These are phyloP conservation scores for Bonia amplexicaulis DNA, from an alignment of 176 grass and related monocot genomes.

Conservation along the genomic window DNA sequence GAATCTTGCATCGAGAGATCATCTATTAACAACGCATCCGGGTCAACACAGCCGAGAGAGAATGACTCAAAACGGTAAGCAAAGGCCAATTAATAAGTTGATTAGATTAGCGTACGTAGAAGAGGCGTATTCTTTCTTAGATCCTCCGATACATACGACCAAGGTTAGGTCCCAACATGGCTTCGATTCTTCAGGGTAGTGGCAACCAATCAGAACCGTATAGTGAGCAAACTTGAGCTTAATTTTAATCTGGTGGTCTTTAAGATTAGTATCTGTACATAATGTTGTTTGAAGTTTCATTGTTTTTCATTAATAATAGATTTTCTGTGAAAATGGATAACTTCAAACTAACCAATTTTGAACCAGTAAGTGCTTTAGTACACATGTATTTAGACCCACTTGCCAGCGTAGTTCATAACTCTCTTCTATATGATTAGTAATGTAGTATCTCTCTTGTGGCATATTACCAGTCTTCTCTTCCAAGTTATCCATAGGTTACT, in stretches of 20 bases:
- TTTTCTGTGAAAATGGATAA: too few species aligned
- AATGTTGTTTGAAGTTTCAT: background rate
- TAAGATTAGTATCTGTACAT: background rate
- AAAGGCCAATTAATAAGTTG: conserved; percentile 8
- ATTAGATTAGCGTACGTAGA: conserved; percentile 12
- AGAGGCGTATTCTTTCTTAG: conserved; percentile 32
- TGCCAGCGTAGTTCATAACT: too few species aligned
- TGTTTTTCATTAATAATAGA: too few species aligned
- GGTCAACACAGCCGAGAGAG: conserved; percentile 12
- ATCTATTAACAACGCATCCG: conserved; percentile 8
- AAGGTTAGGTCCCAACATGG: conserved; percentile 13
- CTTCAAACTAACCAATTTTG: too few species aligned
- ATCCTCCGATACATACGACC: conserved; percentile 20
- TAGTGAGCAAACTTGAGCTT: background rate
- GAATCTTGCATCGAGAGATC: conserved; percentile 53
- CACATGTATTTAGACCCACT: background rate
- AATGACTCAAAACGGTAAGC: conserved; percentile 22
- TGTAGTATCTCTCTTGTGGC: too few species aligned
- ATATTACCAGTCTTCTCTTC: too few species aligned
- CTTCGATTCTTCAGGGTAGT: background rate
- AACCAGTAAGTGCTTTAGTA: too few species aligned
- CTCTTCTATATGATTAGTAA: too few species aligned
- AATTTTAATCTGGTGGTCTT: background rate
- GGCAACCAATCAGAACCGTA: conserved; percentile 18
- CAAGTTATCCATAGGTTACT: too few species aligned